Evolutionary conservation across 371 early-diverging fungal genomes (phyloP).

Genomic region (Dichotomocladium elegans): DNA sequence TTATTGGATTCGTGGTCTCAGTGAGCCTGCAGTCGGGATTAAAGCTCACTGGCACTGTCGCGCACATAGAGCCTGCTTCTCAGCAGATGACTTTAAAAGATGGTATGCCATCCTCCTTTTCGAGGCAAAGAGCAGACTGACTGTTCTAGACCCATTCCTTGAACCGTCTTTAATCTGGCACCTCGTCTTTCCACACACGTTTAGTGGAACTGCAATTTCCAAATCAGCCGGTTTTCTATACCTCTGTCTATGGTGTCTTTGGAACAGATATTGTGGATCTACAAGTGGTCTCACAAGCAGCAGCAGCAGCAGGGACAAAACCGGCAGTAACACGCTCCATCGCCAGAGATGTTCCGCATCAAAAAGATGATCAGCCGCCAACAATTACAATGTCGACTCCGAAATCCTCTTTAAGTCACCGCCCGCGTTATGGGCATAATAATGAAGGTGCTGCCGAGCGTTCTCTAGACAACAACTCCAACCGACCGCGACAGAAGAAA

Average conservation of each 20-base stretch:
- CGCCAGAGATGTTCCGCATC: not conserved
- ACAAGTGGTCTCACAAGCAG: slow-evolving; percentile 29
- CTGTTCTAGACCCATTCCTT: no score
- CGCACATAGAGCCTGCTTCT: slow-evolving; percentile 45
- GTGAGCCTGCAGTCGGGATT: slow-evolving; percentile 44
- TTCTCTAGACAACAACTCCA: not conserved
- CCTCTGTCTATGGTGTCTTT: slow-evolving; percentile 37
- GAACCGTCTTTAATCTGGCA: no score
- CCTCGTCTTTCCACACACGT: slow-evolving; percentile 1
- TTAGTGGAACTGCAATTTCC: slow-evolving; percentile 29
- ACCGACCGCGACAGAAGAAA: not conserved
- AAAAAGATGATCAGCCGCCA: not conserved
- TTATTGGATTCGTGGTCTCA: slow-evolving; percentile 50
- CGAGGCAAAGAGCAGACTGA: no score
- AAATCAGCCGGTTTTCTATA: slow-evolving; percentile 29
- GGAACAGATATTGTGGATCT: slow-evolving; percentile 51
- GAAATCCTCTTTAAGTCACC: no score
- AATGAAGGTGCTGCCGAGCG: no score
- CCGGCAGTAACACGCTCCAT: not conserved
- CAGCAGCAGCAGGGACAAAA: slow-evolving; percentile 1
- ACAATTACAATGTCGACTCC: slow-evolving; percentile 1
- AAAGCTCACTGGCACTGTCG: slow-evolving; percentile 48
- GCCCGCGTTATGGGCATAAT: no score
- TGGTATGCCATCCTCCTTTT: slow-evolving; percentile 33
- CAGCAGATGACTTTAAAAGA: slow-evolving; percentile 54